Percentiles rank a stretch among this genome's conserved stretches.
Evolutionary conservation across 192 early-diverging fungal genomes (phyloP).

Genomic region (Thoreauomyces humboldtii): DNA sequence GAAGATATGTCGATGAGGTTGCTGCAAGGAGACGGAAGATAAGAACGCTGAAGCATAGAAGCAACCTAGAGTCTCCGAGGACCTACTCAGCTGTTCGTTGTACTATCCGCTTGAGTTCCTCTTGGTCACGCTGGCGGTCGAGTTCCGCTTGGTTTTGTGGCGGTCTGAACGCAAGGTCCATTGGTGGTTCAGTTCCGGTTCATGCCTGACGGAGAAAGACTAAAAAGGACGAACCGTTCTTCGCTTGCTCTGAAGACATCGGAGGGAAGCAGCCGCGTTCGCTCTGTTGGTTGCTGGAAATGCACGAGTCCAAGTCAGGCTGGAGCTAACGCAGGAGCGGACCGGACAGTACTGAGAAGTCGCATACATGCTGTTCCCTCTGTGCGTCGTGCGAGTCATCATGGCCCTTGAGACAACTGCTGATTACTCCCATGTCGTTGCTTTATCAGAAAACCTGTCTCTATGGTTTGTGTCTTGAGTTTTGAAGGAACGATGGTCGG

Average conservation of each 20-base stretch:
- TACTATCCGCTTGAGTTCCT: slow-evolving; percentile 38
- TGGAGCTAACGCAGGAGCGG: not conserved
- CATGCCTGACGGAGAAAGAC: not conserved
- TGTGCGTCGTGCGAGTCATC: not conserved
- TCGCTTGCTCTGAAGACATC: not conserved
- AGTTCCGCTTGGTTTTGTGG: slow-evolving; percentile 8
- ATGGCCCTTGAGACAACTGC: not conserved
- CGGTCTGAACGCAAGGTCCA: not conserved
- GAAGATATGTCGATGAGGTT: slow-evolving; percentile 44
- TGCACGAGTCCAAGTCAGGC: not conserved
- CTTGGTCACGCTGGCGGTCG: slow-evolving; percentile 27
- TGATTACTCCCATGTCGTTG: slow-evolving; percentile 4
- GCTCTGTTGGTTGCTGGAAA: not conserved
- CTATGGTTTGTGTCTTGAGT: no score
- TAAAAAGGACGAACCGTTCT: not conserved
- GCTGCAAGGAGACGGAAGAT: slow-evolving; percentile 6
- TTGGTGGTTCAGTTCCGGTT: not conserved
- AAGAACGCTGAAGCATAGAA: not conserved
- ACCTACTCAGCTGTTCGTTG: slow-evolving; percentile 41
- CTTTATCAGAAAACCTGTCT: no score
- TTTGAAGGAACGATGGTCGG: no score
- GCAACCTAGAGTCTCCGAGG: not conserved
- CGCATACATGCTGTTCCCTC: not conserved
- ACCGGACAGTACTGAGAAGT: not conserved
- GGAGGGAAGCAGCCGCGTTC: slow-evolving; percentile 6